These are phyloP conservation scores for Pigoraptor vietnamica DNA, from an alignment of 78 protist species.

Conservation along the genomic window DNA sequence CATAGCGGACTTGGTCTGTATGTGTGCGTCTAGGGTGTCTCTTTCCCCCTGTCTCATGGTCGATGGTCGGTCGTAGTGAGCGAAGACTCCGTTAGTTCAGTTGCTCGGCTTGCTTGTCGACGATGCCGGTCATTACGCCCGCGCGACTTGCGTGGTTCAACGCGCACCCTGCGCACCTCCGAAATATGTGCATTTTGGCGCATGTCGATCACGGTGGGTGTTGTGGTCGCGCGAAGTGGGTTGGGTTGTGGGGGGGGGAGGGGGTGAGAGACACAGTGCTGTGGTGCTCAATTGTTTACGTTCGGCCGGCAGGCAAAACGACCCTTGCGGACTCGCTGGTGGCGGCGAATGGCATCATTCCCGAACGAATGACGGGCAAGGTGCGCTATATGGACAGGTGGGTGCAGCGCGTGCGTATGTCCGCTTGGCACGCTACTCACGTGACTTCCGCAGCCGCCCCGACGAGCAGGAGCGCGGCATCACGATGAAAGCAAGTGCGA, in stretches of 20 bases:
- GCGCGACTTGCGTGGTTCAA: not conserved
- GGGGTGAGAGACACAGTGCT: too few species aligned
- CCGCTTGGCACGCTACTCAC: not conserved
- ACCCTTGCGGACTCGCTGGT: conserved; percentile 88
- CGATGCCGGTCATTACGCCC: not conserved
- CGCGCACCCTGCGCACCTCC: not conserved
- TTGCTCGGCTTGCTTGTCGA: too few species aligned
- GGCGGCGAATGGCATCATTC: conserved; percentile 85
- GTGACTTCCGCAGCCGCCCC: conserved; percentile 57
- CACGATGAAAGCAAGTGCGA: conserved; percentile 94
- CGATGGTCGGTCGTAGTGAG: too few species aligned
- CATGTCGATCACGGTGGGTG: conserved; percentile 95
- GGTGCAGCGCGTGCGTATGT: not conserved
- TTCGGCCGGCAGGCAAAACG: conserved; percentile 73
- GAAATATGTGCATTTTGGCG: conserved; percentile 58
- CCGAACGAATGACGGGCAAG: conserved; percentile 80
- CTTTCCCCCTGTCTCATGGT: too few species aligned
- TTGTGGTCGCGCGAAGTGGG: too few species aligned
- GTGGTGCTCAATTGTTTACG: too few species aligned
- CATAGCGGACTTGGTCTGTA: too few species aligned
- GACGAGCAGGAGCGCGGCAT: conserved; percentile 94
- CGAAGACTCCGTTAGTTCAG: too few species aligned
- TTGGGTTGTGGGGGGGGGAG: too few species aligned
- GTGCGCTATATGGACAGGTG: conserved; percentile 17
- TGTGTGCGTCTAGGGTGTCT: too few species aligned